These are phyloP conservation scores for Heliosperma pusillum DNA, from an alignment of 148 eudicot species.

Conservation along the genomic window DNA sequence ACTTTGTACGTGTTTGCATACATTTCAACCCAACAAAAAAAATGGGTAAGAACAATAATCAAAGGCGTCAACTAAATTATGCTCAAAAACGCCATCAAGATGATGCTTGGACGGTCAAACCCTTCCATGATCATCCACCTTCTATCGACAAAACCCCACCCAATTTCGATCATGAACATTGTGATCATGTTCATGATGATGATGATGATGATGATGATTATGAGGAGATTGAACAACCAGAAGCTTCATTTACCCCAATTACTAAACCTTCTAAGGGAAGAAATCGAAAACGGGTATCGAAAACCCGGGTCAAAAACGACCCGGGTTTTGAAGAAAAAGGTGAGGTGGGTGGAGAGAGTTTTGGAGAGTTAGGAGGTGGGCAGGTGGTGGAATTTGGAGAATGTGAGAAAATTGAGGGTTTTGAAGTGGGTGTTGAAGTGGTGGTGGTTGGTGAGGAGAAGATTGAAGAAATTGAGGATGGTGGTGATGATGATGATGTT, in stretches of 20 bases:
- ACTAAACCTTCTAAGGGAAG: conserved; percentile 17
- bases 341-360: conserved; percentile 32
- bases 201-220: background rate
- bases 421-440: background rate
- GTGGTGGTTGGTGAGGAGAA: conserved; percentile 4
- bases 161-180: background rate
- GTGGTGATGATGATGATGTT: conserved; percentile 30
- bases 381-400: conserved; percentile 26
- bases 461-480: background rate
- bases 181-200: background rate
- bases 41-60: conserved; percentile 27
- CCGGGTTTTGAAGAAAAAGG: conserved; percentile 13
- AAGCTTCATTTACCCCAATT: conserved; percentile 6
- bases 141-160: background rate
- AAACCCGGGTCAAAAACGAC: conserved; percentile 20
- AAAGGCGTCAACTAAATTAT: conserved; percentile 21
- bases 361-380: conserved; percentile 17
- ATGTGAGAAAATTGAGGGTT: background rate
- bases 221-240: background rate
- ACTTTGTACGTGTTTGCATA: background rate
- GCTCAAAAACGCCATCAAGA: conserved; percentile 11
- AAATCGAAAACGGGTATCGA: conserved; percentile 28
- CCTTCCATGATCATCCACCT: conserved; percentile 19
- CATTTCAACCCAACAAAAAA: background rate
- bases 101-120: conserved; percentile 30